These are phyloP conservation scores for Gossypium anomalum DNA, from an alignment of 345 rosid species.

Conservation along the genomic window DNA sequence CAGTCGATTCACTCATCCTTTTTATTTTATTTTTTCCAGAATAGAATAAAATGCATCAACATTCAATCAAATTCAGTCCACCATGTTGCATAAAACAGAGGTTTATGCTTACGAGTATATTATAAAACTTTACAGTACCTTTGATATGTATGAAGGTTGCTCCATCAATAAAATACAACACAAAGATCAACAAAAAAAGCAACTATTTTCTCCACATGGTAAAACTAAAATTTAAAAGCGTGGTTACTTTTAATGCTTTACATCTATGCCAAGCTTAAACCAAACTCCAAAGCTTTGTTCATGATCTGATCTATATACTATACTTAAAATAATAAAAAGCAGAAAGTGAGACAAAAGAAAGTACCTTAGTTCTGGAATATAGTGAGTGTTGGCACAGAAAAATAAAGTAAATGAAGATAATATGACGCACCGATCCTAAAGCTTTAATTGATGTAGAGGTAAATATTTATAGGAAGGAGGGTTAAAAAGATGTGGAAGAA, in stretches of 20 bases:
- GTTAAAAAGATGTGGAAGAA: background rate
- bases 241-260: no score
- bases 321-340: no score
- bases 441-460: background rate
- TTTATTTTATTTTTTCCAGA: constrained; percentile 36
- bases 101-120: background rate
- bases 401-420: background rate
- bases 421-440: background rate
- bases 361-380: constrained; percentile 28
- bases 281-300: no score
- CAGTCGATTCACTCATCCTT: constrained; percentile 17
- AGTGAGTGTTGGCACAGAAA: background rate
- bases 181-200: no score
- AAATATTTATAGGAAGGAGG: background rate
- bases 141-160: background rate
- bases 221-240: no score
- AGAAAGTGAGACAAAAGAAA: background rate
- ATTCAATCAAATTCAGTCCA: background rate
- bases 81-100: background rate
- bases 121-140: background rate
- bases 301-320: no score
- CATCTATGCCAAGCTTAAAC: no score
- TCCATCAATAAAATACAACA: no score
- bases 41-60: background rate
- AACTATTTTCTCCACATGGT: no score